Base-by-base conservation (phyloP, 2,329 filamentous ascomycete species). In the Hyphodiscus sp. region DNA sequence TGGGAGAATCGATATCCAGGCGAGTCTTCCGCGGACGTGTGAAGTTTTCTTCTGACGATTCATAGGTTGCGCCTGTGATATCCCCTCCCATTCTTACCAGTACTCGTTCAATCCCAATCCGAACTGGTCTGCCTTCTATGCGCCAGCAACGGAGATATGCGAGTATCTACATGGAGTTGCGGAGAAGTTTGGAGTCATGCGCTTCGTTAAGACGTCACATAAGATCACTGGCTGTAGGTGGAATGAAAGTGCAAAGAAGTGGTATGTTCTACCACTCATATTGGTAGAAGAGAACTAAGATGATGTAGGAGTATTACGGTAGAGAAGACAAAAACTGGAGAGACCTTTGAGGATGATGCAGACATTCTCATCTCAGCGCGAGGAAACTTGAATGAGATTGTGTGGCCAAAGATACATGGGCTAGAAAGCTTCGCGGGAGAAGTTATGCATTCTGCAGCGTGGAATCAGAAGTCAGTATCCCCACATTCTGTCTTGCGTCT, bases 111-210 rank as follows among this genome's bases (percentile, higher is more conserved):
- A 76, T 13, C 83, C 84, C 0, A 89, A 88, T 54, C 79, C 76
- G 0, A 75, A 86, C 57, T 90, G 86, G 86, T 77, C 76, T 0
- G 80, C 86, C 58, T 76, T 83, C 55, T 89, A 87, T 62, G 79
- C 85, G 0, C 78, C 80, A n/a, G 85, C 85, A 0, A 66, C 70
- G 7, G 86, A 90, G 65, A 89, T 90, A 52, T 71, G 76, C 9
- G 75, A 79, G n/a, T 90, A 90, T 65, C 82, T 84, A 78, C 76
- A 85, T 61, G 68, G 70, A 0, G 68, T 86, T 5, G 83, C 85
- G 0, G 72, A 73, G 13, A 86, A 88, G 60, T 79, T 87, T 66
- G 75, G 82, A 49, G 79, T 88, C 1, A 83, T 85, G 63, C 72
- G 78, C 46, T 76, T 79, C 51, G 70, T 82, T 1, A 76, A 77